Conservation (phyloP, 345 rosid species). For the Populus pruinosa region DNA sequence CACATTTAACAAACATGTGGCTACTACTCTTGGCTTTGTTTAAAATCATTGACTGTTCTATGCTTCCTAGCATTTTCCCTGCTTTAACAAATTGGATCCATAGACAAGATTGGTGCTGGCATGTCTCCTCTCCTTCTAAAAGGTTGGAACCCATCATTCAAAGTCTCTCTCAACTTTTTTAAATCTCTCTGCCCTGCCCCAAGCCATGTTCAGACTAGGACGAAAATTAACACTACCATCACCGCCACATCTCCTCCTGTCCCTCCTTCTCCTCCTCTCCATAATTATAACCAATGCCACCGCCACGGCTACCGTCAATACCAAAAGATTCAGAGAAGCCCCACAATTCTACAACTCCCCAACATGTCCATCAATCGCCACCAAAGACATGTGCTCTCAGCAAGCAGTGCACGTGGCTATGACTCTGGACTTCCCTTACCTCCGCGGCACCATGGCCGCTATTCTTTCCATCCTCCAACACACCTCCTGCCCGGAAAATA, state of each 20-base stretch:
- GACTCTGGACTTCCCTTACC: constrained; percentile 32
- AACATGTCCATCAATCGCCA: constrained; percentile 13
- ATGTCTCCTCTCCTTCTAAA: neutral
- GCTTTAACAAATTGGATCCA: neutral
- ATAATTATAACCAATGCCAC: neutral
- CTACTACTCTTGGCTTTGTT: neutral
- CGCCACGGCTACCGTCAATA: neutral
- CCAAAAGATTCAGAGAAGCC: constrained; percentile 25
- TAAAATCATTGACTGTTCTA: neutral
- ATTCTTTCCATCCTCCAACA: constrained; percentile 37
- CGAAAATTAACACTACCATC: neutral
- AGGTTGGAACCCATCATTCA: neutral
- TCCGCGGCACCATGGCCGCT: constrained; percentile 41
- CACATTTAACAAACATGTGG: neutral
- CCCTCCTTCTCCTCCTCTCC: neutral
- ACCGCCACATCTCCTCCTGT: neutral
- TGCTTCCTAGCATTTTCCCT: neutral
- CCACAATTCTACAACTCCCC: constrained; percentile 29
- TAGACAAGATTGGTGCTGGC: neutral
- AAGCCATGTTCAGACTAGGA: constrained; percentile 1
- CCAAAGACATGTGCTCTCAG: constrained; percentile 6
- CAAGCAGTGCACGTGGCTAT: constrained; percentile 40
- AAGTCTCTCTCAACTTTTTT: neutral
- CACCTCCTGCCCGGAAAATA: constrained; percentile 42
- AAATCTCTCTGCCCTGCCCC: neutral